Evolutionary conservation across 2,329 filamentous ascomycete species (phyloP), one percentile per base, ranked within the genome.

Genomic region (Colletotrichum simmondsii): DNA sequence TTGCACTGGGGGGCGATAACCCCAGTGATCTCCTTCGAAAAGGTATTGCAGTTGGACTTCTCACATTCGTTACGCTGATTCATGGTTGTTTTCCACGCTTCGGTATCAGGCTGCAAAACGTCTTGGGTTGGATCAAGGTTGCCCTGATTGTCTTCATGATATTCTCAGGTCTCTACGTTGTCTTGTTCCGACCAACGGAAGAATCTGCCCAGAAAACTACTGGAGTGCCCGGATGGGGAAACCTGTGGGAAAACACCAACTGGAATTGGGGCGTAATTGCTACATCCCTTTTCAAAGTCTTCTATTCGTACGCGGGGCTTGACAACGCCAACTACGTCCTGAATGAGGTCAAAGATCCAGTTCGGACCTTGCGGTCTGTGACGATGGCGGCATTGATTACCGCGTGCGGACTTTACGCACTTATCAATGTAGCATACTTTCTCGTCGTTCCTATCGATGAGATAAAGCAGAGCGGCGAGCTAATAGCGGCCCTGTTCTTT

Each of bases 191-290:
- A 1, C 81, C 81, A 28, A 61, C 75, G 0, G 60, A 46, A 24
- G 59, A 57, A 19, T 60, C 70, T 3, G 22, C 54, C 5, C 54
- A 58, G 11, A n/a, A 22, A 4, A 37, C 54, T 57, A 53, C 1
- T 46, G 63, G 59, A 61, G 52, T 75, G 60, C 65, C 79, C 28
- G 78, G 80, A 0, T 92, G 89, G 87, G 83, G 89, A 22, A 81
- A 84, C 0, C 76, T 93, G 0, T 93, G 91, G 90, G 85, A 89
- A 54, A 90, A 87, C 42, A 92, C 90, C 1, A 89, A 91, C 67
- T 94, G 92, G 91, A 92, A 89, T 77, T 93, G 91, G 87, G 90
- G 91, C 35, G 84, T 89, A 1, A 83, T 94, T n/a, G 89, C 91
- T 0, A 93, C 92, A 0, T 88, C 92, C 0, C 81, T 94, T 0